Evolutionary conservation across 2,329 filamentous ascomycete genomes (phyloP).

Genomic region (Calycina herbarum): DNA sequence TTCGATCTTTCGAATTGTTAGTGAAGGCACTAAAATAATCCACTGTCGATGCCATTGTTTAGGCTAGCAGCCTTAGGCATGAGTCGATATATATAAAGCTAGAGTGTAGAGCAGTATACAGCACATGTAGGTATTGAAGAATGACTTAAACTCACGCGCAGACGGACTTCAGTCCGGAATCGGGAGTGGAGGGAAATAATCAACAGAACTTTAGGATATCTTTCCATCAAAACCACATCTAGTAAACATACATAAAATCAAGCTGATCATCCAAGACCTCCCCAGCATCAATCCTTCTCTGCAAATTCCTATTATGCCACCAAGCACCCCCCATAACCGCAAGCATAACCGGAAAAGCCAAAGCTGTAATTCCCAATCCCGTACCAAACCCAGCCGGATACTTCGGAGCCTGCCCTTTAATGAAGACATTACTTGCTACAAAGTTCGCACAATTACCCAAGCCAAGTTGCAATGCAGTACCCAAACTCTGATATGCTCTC

Average conservation of each 20-base stretch:
- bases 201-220: not conserved
- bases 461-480: slow-evolving; percentile 43
- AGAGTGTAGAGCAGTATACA: too few species aligned
- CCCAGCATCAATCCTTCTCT: slow-evolving; percentile 12
- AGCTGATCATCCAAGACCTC: slow-evolving; percentile 21
- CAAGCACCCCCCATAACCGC: slow-evolving; percentile 5
- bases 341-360: slow-evolving; percentile 15
- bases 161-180: too few species aligned
- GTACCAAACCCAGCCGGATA: slow-evolving; percentile 43
- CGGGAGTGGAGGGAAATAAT: too few species aligned
- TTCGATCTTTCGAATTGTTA: too few species aligned
- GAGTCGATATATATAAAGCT: too few species aligned
- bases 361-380: slow-evolving; percentile 37
- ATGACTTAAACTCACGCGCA: too few species aligned
- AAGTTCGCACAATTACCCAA: slow-evolving; percentile 49
- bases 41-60: too few species aligned
- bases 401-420: slow-evolving; percentile 40
- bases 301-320: slow-evolving; percentile 21
- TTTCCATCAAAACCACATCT: not conserved
- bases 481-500: slow-evolving; percentile 43
- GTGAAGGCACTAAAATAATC: too few species aligned
- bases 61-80: too few species aligned
- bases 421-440: slow-evolving; percentile 44
- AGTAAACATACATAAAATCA: slow-evolving; percentile 21
- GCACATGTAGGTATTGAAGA: too few species aligned